phyloP scores from a whole-genome alignment of 495 filamentous ascomycete species.

The Saxophila tyrrhenica region DNA sequence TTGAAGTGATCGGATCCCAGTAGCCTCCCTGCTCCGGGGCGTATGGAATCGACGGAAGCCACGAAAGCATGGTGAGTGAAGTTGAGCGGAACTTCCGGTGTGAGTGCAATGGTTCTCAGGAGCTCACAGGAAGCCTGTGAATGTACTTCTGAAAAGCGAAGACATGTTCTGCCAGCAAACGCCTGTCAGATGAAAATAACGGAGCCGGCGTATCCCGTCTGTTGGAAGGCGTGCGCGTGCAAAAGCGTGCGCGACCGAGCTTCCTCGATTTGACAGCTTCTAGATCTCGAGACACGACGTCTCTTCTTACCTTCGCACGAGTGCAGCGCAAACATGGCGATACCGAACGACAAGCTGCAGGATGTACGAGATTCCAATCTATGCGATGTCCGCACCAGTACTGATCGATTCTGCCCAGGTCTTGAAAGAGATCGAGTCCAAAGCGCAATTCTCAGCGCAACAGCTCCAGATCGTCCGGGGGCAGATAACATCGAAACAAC shows the following conservation, averaged over 20 bases:
- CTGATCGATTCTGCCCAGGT: slow-evolving; percentile 43
- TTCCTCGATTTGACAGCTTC: too few species aligned
- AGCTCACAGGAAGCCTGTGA: too few species aligned
- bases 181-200: too few species aligned
- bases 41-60: slow-evolving; percentile 57
- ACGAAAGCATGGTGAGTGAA: slow-evolving; percentile 6
- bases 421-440: slow-evolving; percentile 85
- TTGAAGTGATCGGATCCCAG: slow-evolving; percentile 81
- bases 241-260: too few species aligned
- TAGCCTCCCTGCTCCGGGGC: slow-evolving; percentile 48
- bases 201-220: too few species aligned
- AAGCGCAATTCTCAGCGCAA: slow-evolving; percentile 76
- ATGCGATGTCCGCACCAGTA: background rate
- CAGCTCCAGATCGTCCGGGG: slow-evolving; percentile 80
- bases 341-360: slow-evolving; percentile 88
- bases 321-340: slow-evolving; percentile 56
- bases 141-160: too few species aligned
- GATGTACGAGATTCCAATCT: slow-evolving; percentile 50
- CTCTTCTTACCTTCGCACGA: too few species aligned
- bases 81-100: background rate
- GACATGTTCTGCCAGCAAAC: too few species aligned
- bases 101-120: too few species aligned
- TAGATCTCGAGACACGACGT: too few species aligned
- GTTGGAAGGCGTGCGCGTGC: too few species aligned
- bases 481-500: slow-evolving; percentile 75